Percentiles rank a stretch among this genome's conserved stretches.
Evolutionary conservation across 345 rosid genomes (phyloP).

Genomic region (Aethionema arabicum): DNA sequence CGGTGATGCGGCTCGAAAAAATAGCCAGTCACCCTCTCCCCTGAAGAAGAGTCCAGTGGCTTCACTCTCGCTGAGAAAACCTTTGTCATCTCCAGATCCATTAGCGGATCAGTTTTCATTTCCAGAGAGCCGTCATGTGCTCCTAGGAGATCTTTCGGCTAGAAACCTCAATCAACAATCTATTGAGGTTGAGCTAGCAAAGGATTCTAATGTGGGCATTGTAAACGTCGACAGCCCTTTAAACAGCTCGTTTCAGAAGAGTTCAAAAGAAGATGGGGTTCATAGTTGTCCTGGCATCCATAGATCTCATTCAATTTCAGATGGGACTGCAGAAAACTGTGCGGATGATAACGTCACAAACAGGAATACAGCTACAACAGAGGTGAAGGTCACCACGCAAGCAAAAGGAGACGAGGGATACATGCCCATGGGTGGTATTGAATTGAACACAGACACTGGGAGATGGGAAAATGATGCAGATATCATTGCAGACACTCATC

Average conservation of each 20-base stretch:
- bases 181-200: conserved; percentile 40
- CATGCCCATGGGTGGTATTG: conserved; percentile 26
- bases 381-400: conserved; percentile 19
- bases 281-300: conserved; percentile 30
- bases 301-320: conserved; percentile 34
- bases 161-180: conserved; percentile 26
- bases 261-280: conserved; percentile 31
- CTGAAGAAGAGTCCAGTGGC: conserved; percentile 29
- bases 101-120: conserved; percentile 57
- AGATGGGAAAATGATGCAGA: conserved; percentile 33
- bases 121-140: conserved; percentile 38
- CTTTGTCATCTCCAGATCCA: conserved; percentile 44
- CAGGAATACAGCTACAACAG: conserved; percentile 23
- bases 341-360: conserved; percentile 23
- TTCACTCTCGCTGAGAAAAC: conserved; percentile 3
- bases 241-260: conserved; percentile 33
- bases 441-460: conserved; percentile 33
- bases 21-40: conserved; percentile 21
- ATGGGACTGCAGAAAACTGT: conserved; percentile 25
- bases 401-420: conserved; percentile 27
- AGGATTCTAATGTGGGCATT: conserved; percentile 33
- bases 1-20: conserved; percentile 39
- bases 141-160: conserved; percentile 32
- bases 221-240: conserved; percentile 34
- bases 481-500: conserved; percentile 33